phyloP scores from a whole-genome alignment of 2,329 filamentous ascomycete genomes.

The Curvularia eragrostidis region DNA sequence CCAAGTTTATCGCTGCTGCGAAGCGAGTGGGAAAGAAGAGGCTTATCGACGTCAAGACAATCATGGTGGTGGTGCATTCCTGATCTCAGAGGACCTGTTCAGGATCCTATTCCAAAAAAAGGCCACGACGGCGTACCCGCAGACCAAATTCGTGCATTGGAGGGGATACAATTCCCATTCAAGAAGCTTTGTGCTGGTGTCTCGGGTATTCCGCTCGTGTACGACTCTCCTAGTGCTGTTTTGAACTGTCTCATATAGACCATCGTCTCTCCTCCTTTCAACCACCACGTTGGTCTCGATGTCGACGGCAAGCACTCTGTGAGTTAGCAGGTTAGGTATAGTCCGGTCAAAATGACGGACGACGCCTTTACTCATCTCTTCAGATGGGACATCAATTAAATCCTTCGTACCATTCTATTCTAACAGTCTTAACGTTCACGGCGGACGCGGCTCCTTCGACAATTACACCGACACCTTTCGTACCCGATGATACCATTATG shows the following conservation, averaged over 20 bases:
- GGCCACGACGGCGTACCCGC: constrained; percentile 57
- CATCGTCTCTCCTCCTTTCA: constrained; percentile 53
- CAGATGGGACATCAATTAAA: constrained; percentile 59
- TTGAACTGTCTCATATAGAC: constrained; percentile 38
- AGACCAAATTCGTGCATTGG: constrained; percentile 59
- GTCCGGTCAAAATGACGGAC: constrained; percentile 51
- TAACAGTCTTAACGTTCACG: constrained; percentile 44
- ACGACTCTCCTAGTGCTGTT: no score
- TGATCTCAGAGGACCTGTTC: constrained; percentile 68
- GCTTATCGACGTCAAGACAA: constrained; percentile 65
- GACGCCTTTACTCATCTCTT: constrained; percentile 65
- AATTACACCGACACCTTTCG: no score
- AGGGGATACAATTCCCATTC: constrained; percentile 55
- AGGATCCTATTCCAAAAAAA: constrained; percentile 61
- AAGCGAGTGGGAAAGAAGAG: constrained; percentile 63
- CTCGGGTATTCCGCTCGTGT: no score
- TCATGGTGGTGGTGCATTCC: constrained; percentile 65
- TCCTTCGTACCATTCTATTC: constrained; percentile 44
- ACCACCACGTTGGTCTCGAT: constrained; percentile 56
- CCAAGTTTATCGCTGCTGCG: constrained; percentile 52
- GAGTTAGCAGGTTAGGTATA: constrained; percentile 57
- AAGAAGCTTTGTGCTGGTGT: constrained; percentile 36
- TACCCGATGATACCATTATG: no score
- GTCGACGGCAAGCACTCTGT: constrained; percentile 58
- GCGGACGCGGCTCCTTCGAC: constrained; percentile 1